phyloP scores from a whole-genome alignment of 805 yeast genomes.

The Myxozyma monticola region DNA sequence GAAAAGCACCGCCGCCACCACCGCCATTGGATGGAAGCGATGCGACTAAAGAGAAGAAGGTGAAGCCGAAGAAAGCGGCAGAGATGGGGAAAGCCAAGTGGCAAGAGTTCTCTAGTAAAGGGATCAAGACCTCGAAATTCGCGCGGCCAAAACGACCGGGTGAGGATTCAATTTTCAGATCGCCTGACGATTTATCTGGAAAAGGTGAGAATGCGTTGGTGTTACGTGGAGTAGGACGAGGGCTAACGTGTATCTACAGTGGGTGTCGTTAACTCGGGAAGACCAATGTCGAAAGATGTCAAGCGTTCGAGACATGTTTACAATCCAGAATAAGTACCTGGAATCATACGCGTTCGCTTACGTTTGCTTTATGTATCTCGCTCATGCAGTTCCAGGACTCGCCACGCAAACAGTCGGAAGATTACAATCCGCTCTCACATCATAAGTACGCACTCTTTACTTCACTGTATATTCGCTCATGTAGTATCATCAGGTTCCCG shows the following conservation, averaged over 20 bases:
- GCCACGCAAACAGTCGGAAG: too few relatives aligned
- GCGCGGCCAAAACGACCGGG: slow-evolving; percentile 28
- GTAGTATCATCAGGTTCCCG: background rate
- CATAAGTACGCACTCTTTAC: too few relatives aligned
- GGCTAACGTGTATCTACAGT: slow-evolving; percentile 7
- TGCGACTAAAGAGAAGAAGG: too few relatives aligned
- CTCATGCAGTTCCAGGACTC: too few relatives aligned
- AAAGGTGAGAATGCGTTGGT: slow-evolving; percentile 8
- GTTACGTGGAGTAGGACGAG: background rate
- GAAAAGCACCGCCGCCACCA: background rate
- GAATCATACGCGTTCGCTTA: background rate
- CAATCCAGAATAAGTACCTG: slow-evolving; percentile 1
- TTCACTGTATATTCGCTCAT: background rate
- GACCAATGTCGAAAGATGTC: slow-evolving; percentile 21
- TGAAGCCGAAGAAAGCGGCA: too few relatives aligned
- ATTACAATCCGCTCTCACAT: too few relatives aligned
- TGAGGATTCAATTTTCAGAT: slow-evolving; percentile 31
- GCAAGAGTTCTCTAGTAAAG: slow-evolving; percentile 35
- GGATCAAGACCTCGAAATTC: slow-evolving; percentile 11
- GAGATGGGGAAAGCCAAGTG: slow-evolving; percentile 33
- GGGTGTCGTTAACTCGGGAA: slow-evolving; percentile 25
- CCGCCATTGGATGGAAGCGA: too few relatives aligned
- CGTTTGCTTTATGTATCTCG: too few relatives aligned
- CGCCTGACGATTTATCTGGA: slow-evolving; percentile 30
- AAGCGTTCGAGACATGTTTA: slow-evolving; percentile 24